Percentiles rank a stretch among this genome's conserved stretches.
Conservation (phyloP, 352 stramenopile genomes). For the Pythium dissimile region DNA sequence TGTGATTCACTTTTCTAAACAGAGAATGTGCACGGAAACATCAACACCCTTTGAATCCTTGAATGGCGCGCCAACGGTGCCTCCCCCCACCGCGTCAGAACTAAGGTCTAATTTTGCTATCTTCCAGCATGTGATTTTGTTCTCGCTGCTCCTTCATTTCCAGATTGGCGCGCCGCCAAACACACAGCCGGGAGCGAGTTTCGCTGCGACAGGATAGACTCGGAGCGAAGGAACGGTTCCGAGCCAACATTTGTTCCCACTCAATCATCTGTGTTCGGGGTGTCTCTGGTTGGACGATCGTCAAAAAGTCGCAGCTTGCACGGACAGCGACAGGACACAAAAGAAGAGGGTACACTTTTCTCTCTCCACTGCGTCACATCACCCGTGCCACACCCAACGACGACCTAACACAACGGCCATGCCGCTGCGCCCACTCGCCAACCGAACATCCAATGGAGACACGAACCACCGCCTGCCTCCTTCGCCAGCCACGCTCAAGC, state of each 20-base stretch:
- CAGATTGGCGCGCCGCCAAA: neutral
- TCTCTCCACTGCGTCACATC: neutral
- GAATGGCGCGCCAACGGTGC: no score
- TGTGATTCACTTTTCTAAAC: no score
- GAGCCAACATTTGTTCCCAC: slow-evolving; percentile 8
- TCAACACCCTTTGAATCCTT: no score
- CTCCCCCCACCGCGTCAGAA: no score
- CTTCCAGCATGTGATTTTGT: neutral
- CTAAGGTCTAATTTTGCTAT: no score
- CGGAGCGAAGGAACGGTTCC: neutral
- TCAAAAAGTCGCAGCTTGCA: neutral
- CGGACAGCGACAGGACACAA: slow-evolving; percentile 10
- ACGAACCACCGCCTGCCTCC: neutral
- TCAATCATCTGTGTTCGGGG: slow-evolving; percentile 18
- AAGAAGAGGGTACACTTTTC: neutral
- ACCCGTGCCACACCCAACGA: neutral
- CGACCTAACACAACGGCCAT: slow-evolving; percentile 7
- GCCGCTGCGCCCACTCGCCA: neutral
- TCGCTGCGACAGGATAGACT: neutral
- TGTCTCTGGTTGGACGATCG: slow-evolving; percentile 20
- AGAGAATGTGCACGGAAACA: neutral
- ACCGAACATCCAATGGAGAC: slow-evolving; percentile 1
- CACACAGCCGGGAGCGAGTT: neutral
- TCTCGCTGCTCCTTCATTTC: neutral
- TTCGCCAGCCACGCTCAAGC: neutral